Evolutionary conservation across 768 basidiomycete genomes (phyloP).

Genomic region (Mrakia frigida): DNA sequence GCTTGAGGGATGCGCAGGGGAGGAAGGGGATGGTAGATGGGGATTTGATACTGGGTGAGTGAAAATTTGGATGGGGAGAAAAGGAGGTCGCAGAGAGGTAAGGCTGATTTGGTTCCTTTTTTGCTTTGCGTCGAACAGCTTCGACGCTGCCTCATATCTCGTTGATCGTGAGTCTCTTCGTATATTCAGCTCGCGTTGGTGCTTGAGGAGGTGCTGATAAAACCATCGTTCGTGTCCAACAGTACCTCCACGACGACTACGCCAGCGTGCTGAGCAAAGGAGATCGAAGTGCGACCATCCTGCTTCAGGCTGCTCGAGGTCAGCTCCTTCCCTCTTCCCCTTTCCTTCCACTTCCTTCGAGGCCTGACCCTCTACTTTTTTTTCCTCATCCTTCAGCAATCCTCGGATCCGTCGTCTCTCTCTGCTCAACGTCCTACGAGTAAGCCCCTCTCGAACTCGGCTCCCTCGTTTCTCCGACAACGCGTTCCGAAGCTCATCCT

Average conservation of each 20-base stretch:
- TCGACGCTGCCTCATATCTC: constrained; percentile 1
- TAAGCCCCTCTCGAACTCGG: not conserved
- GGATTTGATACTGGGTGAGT: not conserved
- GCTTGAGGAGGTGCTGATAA: not conserved
- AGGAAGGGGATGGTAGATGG: not conserved
- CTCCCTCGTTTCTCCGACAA: not conserved
- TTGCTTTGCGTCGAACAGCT: not conserved
- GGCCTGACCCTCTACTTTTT: not conserved
- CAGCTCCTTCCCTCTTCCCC: not conserved
- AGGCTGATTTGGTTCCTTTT: not conserved
- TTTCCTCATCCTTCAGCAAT: not conserved
- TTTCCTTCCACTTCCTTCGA: not conserved
- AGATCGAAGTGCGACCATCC: not conserved
- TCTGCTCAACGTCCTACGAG: not conserved
- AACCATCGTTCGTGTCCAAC: not conserved
- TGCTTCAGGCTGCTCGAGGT: not conserved
- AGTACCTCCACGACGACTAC: not conserved
- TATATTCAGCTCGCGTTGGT: not conserved
- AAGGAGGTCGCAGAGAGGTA: no score
- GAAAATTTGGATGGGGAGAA: not conserved
- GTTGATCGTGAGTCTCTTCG: not conserved
- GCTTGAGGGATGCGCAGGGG: not conserved
- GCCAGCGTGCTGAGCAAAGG: not conserved
- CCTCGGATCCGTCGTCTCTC: not conserved
- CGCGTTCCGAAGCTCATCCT: not conserved